Evolutionary conservation across 2,329 filamentous ascomycete species (phyloP), one percentile per base, ranked within the genome.

Genomic region (Epichloe sp.): DNA sequence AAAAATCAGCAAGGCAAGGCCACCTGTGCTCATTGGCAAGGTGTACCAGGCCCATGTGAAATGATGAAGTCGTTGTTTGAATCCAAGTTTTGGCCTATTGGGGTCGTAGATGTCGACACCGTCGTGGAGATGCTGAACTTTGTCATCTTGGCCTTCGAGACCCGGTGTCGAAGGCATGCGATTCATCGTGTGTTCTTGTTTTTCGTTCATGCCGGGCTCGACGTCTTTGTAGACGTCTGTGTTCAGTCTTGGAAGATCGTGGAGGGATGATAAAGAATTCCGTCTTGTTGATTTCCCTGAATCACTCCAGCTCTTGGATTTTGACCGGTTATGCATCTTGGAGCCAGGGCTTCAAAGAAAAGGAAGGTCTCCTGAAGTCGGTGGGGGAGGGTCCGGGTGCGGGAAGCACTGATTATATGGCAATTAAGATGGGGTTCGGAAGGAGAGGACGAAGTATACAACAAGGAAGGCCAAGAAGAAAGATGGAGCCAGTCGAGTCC

Each of bases 31-130:
- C 85, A 88, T 88, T 2, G 83, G 82, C 35, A 80, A 70, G 1
- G 83, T 85, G 65, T 83, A 90, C 83, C 84, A 88, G 17, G 80
- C 80, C 82, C 80, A 83, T 1, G 79, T 83, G 60, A 83, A 82
- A 65, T 83, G 79, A 44, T 72, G 66, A 26, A 80, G 63, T 4
- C 77, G 67, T 50, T 73, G 59, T 49, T 68, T 68, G 19, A 77
- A 52, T 3, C 64, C 59, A 2, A 76, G 57, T 48, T 65, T 69
- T 4, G 54, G 55, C 12, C 57, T 55, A 3, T 56, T 53, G 3
- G 59, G 54, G 11, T 53, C 60, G 57, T 53, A 57, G 26, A 56
- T 52, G 48, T 59, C 59, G 34, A 59, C 45, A 26, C 21, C 38
- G 46, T 35, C 34, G 44, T 37, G 36, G 5, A n/a, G 23, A 1